Base-by-base conservation (phyloP, 1,139 yeast species). In the Geotrichum klebahnii region DNA sequence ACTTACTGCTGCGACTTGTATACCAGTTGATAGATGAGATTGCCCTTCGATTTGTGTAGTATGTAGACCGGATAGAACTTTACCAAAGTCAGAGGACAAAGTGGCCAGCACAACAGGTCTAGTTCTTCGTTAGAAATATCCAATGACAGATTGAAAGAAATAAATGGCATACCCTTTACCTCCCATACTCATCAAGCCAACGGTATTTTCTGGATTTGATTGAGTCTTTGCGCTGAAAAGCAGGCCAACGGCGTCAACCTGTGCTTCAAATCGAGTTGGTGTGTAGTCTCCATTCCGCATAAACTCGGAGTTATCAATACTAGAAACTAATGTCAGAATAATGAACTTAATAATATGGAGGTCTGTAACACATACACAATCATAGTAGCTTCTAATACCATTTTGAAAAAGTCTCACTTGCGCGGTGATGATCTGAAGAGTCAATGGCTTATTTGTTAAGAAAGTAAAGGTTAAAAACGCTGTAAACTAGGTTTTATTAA, bases 331-430 rank as follows among this genome's bases (percentile, higher is more conserved):
- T 16, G 43, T 32, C 34, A 19, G 16, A 32, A 17, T 19, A 20
- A 16, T 23, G 17, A 9, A 26, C 6, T 34, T 26, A 10, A 23
- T 19, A 16, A 9, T 14, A 33, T 10, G 16, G n/a, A 5, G 19
- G 34, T 16, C n/a, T 3, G 16, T 14, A 12, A n/a, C 37, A 57
- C 71, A 50, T 64, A 67, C 72, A 89, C 88, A 58, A 92, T 80
- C 87, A 92, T 90, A 17, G 97, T 86, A 57, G 98, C 97, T 72
- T 92, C 97, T 64, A 90, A 80, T 58, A 84, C 96, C 96, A 88
- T 88, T 46, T 55, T 70, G 55, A 36, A n/a, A 8, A 31, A 28
- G n/a, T 26, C 10, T 26, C 10, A 10, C n/a, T n/a, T n/a, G n/a
- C n/a, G n/a, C n/a, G 29, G 29, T 8, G 29, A 8, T 26, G 29